Conservation (phyloP, 306 rosid species). For the Datisca glomerata region DNA sequence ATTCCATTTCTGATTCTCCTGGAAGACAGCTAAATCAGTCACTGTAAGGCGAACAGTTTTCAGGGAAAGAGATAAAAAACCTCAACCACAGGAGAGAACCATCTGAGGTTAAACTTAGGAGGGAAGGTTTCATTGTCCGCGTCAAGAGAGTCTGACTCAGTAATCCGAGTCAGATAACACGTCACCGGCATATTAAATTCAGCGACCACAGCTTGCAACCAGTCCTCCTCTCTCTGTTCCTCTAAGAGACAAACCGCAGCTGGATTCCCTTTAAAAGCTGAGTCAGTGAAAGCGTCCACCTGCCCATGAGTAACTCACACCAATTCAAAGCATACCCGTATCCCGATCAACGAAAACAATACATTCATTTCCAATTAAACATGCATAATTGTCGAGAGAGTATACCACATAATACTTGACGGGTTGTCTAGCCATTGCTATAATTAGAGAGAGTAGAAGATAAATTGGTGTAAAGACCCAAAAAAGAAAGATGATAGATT, state of each 20-base stretch:
- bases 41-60: no score
- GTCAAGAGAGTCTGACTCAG: constrained; percentile 12
- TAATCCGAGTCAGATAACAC: constrained; percentile 25
- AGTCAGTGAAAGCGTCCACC: constrained; percentile 64
- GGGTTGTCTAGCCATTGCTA: constrained; percentile 34
- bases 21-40: no score
- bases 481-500: no score
- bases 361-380: background rate
- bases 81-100: constrained; percentile 70
- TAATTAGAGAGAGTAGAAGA: no score
- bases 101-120: constrained; percentile 58
- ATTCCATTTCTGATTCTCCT: no score
- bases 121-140: constrained; percentile 5
- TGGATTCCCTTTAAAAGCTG: constrained; percentile 64
- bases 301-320: constrained; percentile 8
- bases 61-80: constrained; percentile 11
- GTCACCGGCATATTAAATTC: constrained; percentile 53
- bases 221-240: constrained; percentile 36
- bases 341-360: background rate
- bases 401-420: constrained; percentile 52
- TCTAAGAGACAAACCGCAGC: constrained; percentile 62
- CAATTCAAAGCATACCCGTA: no score
- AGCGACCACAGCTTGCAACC: constrained; percentile 48
- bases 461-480: no score
- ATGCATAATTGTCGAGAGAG: background rate